Percentiles rank a stretch among this genome's conserved stretches.
phyloP scores from a whole-genome alignment of 345 rosid species.

The Gynandropsis gynandra region DNA sequence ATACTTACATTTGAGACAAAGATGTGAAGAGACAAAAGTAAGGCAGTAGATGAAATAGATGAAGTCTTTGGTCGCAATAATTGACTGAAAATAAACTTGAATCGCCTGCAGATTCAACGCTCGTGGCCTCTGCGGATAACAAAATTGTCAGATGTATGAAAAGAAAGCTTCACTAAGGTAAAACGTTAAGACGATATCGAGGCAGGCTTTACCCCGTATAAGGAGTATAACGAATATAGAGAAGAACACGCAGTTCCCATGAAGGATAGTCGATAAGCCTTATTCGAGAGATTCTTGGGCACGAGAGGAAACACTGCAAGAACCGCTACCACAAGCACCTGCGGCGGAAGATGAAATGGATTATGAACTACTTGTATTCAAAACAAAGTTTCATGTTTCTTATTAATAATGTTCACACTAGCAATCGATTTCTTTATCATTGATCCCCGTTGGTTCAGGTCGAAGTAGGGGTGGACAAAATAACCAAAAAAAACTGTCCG shows the following conservation, averaged over 20 bases:
- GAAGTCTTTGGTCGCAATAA: slow-evolving; percentile 84
- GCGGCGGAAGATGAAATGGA: slow-evolving; percentile 29
- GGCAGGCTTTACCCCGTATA: slow-evolving; percentile 81
- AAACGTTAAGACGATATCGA: slow-evolving; percentile 8
- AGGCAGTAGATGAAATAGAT: slow-evolving; percentile 87
- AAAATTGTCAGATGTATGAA: slow-evolving; percentile 13
- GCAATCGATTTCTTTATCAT: too few species aligned
- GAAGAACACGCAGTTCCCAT: slow-evolving; percentile 92
- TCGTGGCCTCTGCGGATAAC: slow-evolving; percentile 62
- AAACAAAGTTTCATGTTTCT: background rate
- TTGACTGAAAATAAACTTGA: slow-evolving; percentile 76
- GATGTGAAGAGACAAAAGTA: slow-evolving; percentile 77
- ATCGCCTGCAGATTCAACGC: slow-evolving; percentile 86
- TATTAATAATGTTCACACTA: too few species aligned
- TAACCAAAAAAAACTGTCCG: too few species aligned
- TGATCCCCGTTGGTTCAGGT: too few species aligned
- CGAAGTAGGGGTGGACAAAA: too few species aligned
- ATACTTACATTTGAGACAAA: slow-evolving; percentile 78
- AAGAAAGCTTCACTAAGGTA: slow-evolving; percentile 14
- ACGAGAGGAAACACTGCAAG: slow-evolving; percentile 80
- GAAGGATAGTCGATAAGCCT: slow-evolving; percentile 85
- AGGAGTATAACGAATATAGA: slow-evolving; percentile 73
- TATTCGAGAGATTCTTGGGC: slow-evolving; percentile 62
- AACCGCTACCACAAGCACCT: slow-evolving; percentile 84
- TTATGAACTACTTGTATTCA: background rate